Evolutionary conservation across 2,329 filamentous ascomycete species (phyloP).

Genomic region (Pyrenophora seminiperda): DNA sequence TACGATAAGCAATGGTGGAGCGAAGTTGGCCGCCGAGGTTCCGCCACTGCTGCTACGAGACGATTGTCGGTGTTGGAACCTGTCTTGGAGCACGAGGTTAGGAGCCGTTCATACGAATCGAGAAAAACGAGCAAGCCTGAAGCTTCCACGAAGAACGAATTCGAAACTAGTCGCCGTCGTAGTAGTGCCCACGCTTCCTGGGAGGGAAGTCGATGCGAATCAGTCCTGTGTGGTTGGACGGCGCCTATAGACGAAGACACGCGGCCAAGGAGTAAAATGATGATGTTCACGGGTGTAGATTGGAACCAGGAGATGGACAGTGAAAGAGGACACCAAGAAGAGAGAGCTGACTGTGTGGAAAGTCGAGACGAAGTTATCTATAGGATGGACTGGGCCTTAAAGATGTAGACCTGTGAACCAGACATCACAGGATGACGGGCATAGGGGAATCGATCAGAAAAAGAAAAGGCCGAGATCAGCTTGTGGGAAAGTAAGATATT

Average conservation of each 20-base stretch:
- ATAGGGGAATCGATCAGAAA: background rate
- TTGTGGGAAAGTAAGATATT: slow-evolving; percentile 20
- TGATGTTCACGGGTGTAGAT: background rate
- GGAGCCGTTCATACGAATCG: background rate
- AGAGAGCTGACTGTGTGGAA: background rate
- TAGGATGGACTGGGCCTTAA: slow-evolving; percentile 3
- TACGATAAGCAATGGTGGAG: slow-evolving; percentile 11
- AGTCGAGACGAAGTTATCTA: background rate
- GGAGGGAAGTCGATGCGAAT: slow-evolving; percentile 4
- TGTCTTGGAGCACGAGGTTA: slow-evolving; percentile 12
- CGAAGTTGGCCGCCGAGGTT: slow-evolving; percentile 11
- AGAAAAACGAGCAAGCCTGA: background rate
- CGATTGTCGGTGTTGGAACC: slow-evolving; percentile 15
- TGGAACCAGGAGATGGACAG: background rate
- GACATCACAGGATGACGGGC: too few relatives aligned
- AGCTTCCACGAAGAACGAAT: background rate
- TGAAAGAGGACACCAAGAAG: background rate
- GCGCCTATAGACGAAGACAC: background rate
- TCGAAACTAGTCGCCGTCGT: background rate
- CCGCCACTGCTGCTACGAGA: slow-evolving; percentile 1
- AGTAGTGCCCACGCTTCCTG: slow-evolving; percentile 1
- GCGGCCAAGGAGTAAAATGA: background rate
- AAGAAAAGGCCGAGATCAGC: background rate
- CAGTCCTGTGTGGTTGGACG: slow-evolving; percentile 11
- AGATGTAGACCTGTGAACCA: background rate